phyloP scores from a whole-genome alignment of 2,329 filamentous ascomycete species.

The Thelonectria blattea region DNA sequence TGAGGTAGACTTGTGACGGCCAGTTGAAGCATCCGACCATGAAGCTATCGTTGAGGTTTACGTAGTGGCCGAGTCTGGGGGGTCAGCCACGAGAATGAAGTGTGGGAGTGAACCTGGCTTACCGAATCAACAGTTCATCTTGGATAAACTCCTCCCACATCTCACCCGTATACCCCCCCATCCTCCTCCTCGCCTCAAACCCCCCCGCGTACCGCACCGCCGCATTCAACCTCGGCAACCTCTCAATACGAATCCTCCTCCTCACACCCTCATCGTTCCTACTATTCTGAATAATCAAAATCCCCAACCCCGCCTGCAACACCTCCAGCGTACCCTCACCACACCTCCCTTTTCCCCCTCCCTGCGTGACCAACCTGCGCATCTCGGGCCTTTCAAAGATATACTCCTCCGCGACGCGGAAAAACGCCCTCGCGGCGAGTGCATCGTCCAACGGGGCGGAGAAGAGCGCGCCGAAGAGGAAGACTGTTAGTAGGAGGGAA shows the following conservation, averaged over 20 bases:
- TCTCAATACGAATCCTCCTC: slow-evolving; percentile 9
- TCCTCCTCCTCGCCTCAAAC: background rate
- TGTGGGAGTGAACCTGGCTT: background rate
- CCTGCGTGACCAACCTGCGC: background rate
- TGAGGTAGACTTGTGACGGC: slow-evolving; percentile 2
- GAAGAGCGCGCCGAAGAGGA: slow-evolving; percentile 15
- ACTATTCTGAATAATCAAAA: slow-evolving; percentile 13
- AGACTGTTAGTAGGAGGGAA: slow-evolving; percentile 11
- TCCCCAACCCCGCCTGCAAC: slow-evolving; percentile 14
- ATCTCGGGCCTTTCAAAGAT: slow-evolving; percentile 7
- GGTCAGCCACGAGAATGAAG: too few relatives aligned
- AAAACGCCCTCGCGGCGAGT: slow-evolving; percentile 15
- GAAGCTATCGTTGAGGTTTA: slow-evolving; percentile 8
- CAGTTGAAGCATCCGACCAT: slow-evolving; percentile 14
- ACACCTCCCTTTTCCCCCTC: background rate
- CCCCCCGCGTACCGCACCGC: slow-evolving; percentile 9
- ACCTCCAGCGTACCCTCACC: background rate
- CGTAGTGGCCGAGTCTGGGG: slow-evolving; percentile 14
- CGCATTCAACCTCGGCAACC: background rate
- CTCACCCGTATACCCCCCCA: background rate
- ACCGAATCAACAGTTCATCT: slow-evolving; percentile 14
- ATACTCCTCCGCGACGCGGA: slow-evolving; percentile 15
- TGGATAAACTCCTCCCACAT: slow-evolving; percentile 16
- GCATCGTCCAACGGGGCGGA: slow-evolving; percentile 13
- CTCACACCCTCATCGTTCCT: slow-evolving; percentile 7